Evolutionary conservation across 2,329 filamentous ascomycete species (phyloP).

Genomic region (Penicillium sp.): DNA sequence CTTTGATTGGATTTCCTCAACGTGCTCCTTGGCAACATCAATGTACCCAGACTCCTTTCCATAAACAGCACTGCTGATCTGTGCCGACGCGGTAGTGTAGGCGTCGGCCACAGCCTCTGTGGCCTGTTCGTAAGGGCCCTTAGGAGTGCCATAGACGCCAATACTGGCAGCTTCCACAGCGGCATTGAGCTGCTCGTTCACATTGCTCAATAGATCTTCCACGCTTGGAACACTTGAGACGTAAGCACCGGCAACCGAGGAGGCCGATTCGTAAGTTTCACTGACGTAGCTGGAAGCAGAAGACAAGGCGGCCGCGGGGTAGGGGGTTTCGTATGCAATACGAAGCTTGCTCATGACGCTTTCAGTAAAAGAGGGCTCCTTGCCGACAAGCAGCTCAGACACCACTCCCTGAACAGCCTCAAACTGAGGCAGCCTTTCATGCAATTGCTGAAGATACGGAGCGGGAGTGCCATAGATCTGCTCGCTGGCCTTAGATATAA

Average conservation of each 20-base stretch:
- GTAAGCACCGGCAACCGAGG: constrained; percentile 31
- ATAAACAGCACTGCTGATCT: constrained; percentile 57
- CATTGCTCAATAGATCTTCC: constrained; percentile 58
- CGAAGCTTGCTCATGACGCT: constrained; percentile 72
- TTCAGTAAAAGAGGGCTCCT: constrained; percentile 78
- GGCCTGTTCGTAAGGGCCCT: constrained; percentile 55
- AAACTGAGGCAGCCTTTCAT: constrained; percentile 65
- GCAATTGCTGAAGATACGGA: constrained; percentile 63
- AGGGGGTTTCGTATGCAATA: constrained; percentile 69
- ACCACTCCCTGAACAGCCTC: constrained; percentile 69
- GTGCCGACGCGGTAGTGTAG: constrained; percentile 51
- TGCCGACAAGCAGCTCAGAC: constrained; percentile 73
- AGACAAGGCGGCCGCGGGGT: constrained; percentile 36
- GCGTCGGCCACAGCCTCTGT: constrained; percentile 55
- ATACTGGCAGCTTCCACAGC: constrained; percentile 60
- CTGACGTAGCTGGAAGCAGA: constrained; percentile 56
- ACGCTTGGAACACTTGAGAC: constrained; percentile 59
- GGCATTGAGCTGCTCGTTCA: constrained; percentile 56
- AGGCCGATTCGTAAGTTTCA: constrained; percentile 46
- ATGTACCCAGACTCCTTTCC: constrained; percentile 54
- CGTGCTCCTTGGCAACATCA: constrained; percentile 54
- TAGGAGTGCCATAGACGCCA: constrained; percentile 58
- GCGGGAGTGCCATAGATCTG: constrained; percentile 69
- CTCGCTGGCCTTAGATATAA: constrained; percentile 65
- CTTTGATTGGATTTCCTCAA: constrained; percentile 55